Evolutionary conservation across 2,329 filamentous ascomycete genomes (phyloP), one percentile per base, ranked within the genome.

Genomic region (Pezicula carpinea): DNA sequence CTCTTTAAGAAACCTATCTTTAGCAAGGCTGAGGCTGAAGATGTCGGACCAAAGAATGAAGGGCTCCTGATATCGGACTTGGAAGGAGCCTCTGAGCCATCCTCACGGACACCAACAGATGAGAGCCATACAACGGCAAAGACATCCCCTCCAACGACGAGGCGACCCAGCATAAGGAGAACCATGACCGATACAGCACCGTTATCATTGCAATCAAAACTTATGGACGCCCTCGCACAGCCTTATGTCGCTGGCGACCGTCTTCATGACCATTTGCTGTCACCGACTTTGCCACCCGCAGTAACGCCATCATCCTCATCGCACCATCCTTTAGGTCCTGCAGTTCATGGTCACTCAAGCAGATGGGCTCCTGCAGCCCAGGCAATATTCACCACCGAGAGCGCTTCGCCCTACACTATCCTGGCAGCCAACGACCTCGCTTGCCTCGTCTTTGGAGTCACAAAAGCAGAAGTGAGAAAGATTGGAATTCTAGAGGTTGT

Each of bases 401-500:
- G 87, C 13, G 83, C 86, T 53, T 80, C 89, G 7, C 93, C 92
- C 3, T 99, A 90, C 87, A 99, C 92, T 1, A 96, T 99, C 50
- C 79, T 96, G 44, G 89, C 93, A 3, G 93, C 93, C 42, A 99
- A 99, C 63, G 93, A 99, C 64, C 75, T 99, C 41, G 93, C 93
- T 15, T 99, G 93, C 67, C 75, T 99, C 36, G 85, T 97, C n/a
- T 99, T 97, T 69, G 93, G 93, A n/a, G 89, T 99, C 8, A 96
- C 91, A n/a, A 89, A 89, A 62, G 88, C 89, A 4, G 93, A 99
- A 66, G 88, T 99, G 19, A 83, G 90, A 46, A 96, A 90, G 63
- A 83, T 97, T 73, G 92, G 93, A 40, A 97, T 99, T 47, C 69
- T 99, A 49, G 91, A 97, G 64, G 89, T 99, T 23, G 90, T 99